Evolutionary conservation across 2,329 filamentous ascomycete genomes (phyloP), one percentile per base, ranked within the genome.

Genomic region (Rosellinia necatrix): DNA sequence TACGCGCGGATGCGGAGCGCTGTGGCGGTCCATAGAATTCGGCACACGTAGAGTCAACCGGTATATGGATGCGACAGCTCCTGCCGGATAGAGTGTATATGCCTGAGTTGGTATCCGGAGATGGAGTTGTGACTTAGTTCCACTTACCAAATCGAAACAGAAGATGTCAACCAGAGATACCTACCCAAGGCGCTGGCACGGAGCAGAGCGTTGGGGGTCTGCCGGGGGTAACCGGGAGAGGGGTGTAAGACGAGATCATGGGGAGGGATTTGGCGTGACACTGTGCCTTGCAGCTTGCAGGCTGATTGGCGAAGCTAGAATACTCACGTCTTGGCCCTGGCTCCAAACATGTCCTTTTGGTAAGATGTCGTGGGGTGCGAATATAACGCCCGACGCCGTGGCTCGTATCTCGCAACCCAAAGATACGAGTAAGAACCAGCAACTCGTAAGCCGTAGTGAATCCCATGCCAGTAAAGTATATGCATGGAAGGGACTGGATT

Each of bases 231-330:
- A 53, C 55, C 51, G 55, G 49, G 38, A 46, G 32, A 29, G 35
- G 41, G 42, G 25, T 38, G 58, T 60, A 35, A 56, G 59, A 59
- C 55, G 40, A 48, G 55, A 59, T 50, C 48, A 59, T 52, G 49
- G n/a, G 52, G 49, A 27, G 56, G n/a, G 29, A 25, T 49, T 46
- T 53, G 48, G 58, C 22, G 55, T 61, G 42, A 47, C 48, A 55
- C 59, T 53, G 59, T 61, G 59, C 59, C 59, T 61, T 61, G 59
- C 59, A 61, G 59, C 49, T 48, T 53, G 59, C 56, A 49, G 56
- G 25, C 53, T 61, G 59, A 61, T 61, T 61, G 59, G 59, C 47
- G 59, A 59, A 35, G 38, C 52, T 25, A 41, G 30, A 51, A 43
- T 25, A 41, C 38, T 24, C 44, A 13, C 40, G 46, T 46, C 54